A percentile compares a stretch with the other conserved stretches of the same genome.
phyloP scores from a whole-genome alignment of 2,329 filamentous ascomycete genomes.

The Venturia aucupariae region DNA sequence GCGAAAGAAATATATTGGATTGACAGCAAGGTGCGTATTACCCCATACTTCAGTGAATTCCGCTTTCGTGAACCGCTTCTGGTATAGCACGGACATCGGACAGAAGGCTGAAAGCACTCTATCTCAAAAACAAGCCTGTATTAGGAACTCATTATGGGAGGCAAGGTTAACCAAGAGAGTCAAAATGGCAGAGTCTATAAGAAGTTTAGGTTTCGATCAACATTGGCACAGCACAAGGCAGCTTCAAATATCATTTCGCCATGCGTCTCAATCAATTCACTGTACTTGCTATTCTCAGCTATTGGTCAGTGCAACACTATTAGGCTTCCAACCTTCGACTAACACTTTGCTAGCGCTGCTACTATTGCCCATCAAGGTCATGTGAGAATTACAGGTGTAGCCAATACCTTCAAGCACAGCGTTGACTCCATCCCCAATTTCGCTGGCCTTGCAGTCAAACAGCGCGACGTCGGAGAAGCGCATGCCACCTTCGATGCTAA shows the following conservation, averaged over 20 bases:
- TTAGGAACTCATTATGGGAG: neutral
- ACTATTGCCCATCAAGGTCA: neutral
- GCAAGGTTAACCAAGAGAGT: neutral
- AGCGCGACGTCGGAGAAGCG: neutral
- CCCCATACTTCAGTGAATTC: neutral
- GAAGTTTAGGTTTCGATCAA: neutral
- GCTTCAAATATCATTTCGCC: neutral
- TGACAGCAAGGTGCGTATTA: neutral
- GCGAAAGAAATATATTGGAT: neutral
- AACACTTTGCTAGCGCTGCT: neutral
- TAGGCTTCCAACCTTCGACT: neutral
- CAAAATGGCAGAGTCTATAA: neutral
- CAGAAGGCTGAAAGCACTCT: neutral
- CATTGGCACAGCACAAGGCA: neutral
- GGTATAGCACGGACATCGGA: neutral
- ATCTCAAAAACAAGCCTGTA: neutral
- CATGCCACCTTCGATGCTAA: constrained; percentile 18
- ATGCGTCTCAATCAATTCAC: neutral
- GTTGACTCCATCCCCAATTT: neutral
- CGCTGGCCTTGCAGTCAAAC: neutral
- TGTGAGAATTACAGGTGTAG: neutral
- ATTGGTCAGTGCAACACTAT: neutral
- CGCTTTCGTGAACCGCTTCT: neutral
- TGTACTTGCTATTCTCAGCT: neutral
- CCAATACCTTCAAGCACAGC: neutral